Evolutionary conservation across 176 grass and related monocot species (phyloP).

Genomic region (sorghum (Sorghum bicolor)): Sorghum_bicolor_NCBIv3 NC_012870.2:64565001-64565500

Average conservation of each 20-base stretch:
- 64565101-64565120: constrained; percentile 66
- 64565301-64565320: background rate
- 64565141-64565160: constrained; percentile 80
- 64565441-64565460: background rate
- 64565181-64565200: constrained; percentile 55
- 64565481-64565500: background rate
- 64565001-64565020: constrained; percentile 63
- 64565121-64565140: constrained; percentile 93
- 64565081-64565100: background rate
- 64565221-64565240: constrained; percentile 68
- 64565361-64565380: background rate
- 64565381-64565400: background rate
- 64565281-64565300: background rate
- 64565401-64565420: background rate
- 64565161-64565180: constrained; percentile 68
- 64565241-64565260: constrained; percentile 21
- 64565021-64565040: constrained; percentile 45
- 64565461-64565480: background rate
- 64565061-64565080: constrained; percentile 14
- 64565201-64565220: constrained; percentile 91
- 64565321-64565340: background rate
- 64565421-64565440: background rate
- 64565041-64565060: background rate
- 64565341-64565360: background rate
- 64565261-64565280: background rate